These are phyloP conservation scores for Linum tenue DNA, from an alignment of 345 rosid genomes.

Conservation along the genomic window DNA sequence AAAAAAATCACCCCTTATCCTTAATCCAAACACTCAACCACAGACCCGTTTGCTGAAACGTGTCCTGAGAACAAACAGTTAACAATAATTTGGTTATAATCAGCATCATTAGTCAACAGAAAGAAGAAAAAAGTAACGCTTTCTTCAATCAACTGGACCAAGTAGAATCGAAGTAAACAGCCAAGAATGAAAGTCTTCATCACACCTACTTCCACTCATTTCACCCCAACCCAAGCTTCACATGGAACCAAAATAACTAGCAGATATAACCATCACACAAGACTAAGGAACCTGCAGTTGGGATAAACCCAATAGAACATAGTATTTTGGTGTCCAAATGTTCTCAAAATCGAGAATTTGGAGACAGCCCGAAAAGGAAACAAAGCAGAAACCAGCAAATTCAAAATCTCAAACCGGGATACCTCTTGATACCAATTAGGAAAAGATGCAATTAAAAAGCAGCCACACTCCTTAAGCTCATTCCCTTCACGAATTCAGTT, in stretches of 20 bases:
- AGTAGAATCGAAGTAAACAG: background rate
- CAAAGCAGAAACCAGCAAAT: background rate
- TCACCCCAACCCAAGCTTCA: background rate
- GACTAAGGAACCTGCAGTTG: background rate
- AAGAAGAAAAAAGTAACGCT: background rate
- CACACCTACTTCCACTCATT: background rate
- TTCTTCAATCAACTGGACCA: background rate
- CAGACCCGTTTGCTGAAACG: conserved; percentile 1
- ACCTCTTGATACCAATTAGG: background rate
- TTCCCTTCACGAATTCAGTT: background rate
- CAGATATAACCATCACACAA: background rate
- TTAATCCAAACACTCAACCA: conserved; percentile 15
- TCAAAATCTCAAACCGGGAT: conserved; percentile 4
- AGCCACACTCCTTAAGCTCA: conserved; percentile 10
- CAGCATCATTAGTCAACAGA: background rate
- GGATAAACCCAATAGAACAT: background rate
- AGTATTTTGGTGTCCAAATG: background rate
- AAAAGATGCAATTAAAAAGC: background rate
- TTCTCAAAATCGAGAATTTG: background rate
- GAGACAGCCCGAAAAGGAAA: conserved; percentile 3
- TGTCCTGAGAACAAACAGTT: conserved; percentile 5
- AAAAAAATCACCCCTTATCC: conserved; percentile 10
- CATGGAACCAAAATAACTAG: background rate
- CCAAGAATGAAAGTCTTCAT: background rate
- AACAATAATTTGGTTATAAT: background rate